phyloP scores from a whole-genome alignment of 169 alveolate species.

The Haemoproteus tartakovskyi region DNA sequence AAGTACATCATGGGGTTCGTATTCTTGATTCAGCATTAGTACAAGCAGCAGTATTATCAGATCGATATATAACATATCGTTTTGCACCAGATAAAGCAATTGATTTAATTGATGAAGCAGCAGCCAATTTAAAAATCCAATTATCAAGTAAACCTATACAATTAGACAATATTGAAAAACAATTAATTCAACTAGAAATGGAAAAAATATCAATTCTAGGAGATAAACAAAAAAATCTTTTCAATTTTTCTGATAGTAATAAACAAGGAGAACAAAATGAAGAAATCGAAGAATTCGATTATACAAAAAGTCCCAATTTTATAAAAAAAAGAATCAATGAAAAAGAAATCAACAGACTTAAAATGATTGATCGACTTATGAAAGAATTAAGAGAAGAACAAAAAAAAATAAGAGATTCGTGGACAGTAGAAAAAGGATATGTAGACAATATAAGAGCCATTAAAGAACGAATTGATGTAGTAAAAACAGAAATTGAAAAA shows the following conservation, averaged over 20 bases:
- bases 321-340: conserved; percentile 12
- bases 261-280: not conserved
- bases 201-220: conserved; percentile 77
- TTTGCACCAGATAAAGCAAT: conserved; percentile 86
- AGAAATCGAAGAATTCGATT: conserved; percentile 5
- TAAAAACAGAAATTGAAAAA: conserved; percentile 80
- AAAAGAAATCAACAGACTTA: conserved; percentile 59
- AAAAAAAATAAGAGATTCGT: conserved; percentile 69
- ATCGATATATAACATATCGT: conserved; percentile 76
- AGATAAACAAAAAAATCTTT: conserved; percentile 33
- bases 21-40: conserved; percentile 85
- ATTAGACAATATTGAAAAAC: conserved; percentile 81
- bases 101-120: conserved; percentile 86
- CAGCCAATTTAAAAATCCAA: conserved; percentile 83
- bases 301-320: conserved; percentile 7
- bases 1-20: conserved; percentile 87
- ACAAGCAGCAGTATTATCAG: conserved; percentile 85
- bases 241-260: conserved; percentile 1
- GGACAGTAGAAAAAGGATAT: conserved; percentile 78
- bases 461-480: conserved; percentile 80
- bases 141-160: conserved; percentile 83
- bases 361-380: conserved; percentile 67
- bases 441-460: conserved; percentile 80
- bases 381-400: conserved; percentile 65
- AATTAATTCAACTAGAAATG: conserved; percentile 82